Evolutionary conservation across 495 filamentous ascomycete genomes (phyloP).

Genomic region (Aspergillus olivimuriae): DNA sequence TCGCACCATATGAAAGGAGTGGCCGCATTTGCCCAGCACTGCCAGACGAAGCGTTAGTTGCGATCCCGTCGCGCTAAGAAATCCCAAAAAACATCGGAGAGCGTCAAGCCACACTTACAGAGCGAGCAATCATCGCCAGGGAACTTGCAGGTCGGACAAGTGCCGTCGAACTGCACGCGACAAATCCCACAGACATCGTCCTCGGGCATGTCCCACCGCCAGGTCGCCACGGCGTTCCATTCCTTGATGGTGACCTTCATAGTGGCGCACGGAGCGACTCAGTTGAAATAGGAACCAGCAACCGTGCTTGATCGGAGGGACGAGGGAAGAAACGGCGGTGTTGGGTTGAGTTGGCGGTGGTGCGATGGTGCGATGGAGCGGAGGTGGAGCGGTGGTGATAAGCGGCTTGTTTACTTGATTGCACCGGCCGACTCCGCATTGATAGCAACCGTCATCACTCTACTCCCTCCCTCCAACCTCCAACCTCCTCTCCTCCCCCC

Average conservation of each 20-base stretch:
- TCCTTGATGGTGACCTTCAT: constrained; percentile 90
- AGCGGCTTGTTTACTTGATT: constrained; percentile 20
- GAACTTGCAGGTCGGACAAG: constrained; percentile 96
- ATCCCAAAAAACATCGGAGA: neutral
- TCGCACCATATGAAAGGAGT: constrained; percentile 92
- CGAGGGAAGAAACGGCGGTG: too few relatives aligned
- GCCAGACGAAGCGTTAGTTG: neutral
- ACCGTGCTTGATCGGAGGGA: too few relatives aligned
- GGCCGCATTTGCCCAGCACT: constrained; percentile 95
- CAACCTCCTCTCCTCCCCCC: too few relatives aligned
- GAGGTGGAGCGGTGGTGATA: constrained; percentile 10
- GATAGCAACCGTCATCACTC: constrained; percentile 12
- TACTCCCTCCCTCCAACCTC: constrained; percentile 9
- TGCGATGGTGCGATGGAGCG: neutral
- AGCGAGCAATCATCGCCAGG: constrained; percentile 93
- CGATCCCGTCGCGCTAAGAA: neutral
- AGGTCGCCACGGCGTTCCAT: constrained; percentile 91
- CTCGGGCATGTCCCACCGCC: constrained; percentile 96
- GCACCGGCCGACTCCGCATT: constrained; percentile 16
- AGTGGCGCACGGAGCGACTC: constrained; percentile 8
- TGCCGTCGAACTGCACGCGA: constrained; percentile 94
- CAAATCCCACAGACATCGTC: constrained; percentile 99
- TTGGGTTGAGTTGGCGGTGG: too few relatives aligned
- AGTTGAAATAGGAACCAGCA: neutral
- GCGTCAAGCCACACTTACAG: constrained; percentile 46